Conservation (phyloP, 345 rosid species). For the Aegle marmelos region DNA sequence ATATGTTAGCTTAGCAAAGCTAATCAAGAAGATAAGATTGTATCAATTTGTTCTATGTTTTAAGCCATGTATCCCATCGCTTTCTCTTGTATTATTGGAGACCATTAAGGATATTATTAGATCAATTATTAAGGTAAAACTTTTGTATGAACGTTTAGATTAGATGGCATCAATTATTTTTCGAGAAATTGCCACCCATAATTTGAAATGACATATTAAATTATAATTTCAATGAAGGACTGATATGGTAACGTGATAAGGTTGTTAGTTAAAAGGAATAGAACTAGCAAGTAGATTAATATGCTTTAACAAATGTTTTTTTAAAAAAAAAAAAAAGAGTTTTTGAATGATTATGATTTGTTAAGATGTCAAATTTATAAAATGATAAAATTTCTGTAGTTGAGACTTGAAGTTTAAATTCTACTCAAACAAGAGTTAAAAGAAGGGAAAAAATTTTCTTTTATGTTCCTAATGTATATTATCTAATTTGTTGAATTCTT, state of each 20-base stretch:
- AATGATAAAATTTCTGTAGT: too few relatives aligned
- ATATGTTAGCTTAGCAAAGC: neutral
- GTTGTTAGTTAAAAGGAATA: neutral
- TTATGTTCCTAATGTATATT: too few relatives aligned
- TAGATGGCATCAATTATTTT: neutral
- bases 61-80: neutral
- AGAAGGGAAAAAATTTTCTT: too few relatives aligned
- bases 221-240: neutral
- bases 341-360: too few relatives aligned
- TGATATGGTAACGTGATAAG: neutral
- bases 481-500: too few relatives aligned
- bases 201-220: neutral
- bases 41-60: neutral
- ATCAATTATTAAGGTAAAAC: neutral
- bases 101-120: neutral
- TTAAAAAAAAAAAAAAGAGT: too few relatives aligned
- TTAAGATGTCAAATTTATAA: too few relatives aligned
- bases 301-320: neutral
- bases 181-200: neutral
- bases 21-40: neutral
- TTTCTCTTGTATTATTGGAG: neutral
- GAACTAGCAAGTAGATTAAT: neutral
- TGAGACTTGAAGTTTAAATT: too few relatives aligned
- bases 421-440: too few relatives aligned
- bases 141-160: neutral